A percentile compares a stretch with the other conserved stretches of the same genome.
These are phyloP conservation scores for Blastobotrys attinorum DNA, from an alignment of 805 yeast genomes.

Conservation along the genomic window DNA sequence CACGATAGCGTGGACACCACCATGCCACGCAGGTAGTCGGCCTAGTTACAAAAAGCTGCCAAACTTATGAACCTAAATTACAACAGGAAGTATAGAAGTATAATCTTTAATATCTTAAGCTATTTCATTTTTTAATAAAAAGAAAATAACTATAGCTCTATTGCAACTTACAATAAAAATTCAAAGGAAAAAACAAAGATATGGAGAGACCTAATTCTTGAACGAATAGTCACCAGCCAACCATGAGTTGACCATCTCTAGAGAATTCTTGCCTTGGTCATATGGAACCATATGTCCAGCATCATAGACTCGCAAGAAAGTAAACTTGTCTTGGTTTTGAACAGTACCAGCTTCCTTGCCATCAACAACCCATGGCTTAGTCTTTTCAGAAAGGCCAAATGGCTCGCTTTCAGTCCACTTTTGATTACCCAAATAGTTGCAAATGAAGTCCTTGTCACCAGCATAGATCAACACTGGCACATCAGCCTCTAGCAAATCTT, in stretches of 20 bases:
- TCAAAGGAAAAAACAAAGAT: background rate
- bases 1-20: too few species aligned
- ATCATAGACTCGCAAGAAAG: conserved; percentile 75
- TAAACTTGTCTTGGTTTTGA: conserved; percentile 62
- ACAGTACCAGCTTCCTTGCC: conserved; percentile 56
- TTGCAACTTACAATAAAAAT: background rate
- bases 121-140: background rate
- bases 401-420: conserved; percentile 57
- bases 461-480: conserved; percentile 86
- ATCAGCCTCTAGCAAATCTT: conserved; percentile 59
- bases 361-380: conserved; percentile 33
- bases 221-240: conserved; percentile 48
- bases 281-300: conserved; percentile 97
- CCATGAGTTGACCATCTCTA: conserved; percentile 85
- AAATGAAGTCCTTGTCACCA: conserved; percentile 93
- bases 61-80: too few species aligned
- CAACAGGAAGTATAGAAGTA: too few species aligned
- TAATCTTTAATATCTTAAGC: too few species aligned
- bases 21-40: too few species aligned
- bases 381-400: conserved; percentile 36
- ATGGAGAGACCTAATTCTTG: background rate
- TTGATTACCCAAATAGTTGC: conserved; percentile 93
- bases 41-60: too few species aligned
- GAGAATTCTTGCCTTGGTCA: conserved; percentile 72
- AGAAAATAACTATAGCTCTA: background rate